These are phyloP conservation scores for Pleurotus pulmonarius DNA, from an alignment of 768 basidiomycete genomes.

Conservation along the genomic window DNA sequence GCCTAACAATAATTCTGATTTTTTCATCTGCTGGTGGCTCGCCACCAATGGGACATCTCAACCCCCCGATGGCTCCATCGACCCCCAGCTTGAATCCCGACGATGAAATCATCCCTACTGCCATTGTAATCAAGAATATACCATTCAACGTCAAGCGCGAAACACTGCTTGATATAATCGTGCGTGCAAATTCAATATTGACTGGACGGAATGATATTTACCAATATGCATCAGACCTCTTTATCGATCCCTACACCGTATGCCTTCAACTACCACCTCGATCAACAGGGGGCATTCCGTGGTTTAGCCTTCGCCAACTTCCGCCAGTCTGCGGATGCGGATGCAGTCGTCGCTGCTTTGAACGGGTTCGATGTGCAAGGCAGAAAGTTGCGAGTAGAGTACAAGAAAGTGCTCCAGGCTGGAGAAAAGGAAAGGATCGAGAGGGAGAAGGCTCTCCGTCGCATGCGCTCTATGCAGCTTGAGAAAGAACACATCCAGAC, in stretches of 20 bases:
- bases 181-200: not conserved
- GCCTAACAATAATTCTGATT: slow-evolving; percentile 83
- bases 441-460: slow-evolving; percentile 94
- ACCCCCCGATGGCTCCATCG: slow-evolving; percentile 42
- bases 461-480: slow-evolving; percentile 96
- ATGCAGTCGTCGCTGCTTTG: slow-evolving; percentile 91
- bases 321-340: slow-evolving; percentile 85
- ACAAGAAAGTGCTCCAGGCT: slow-evolving; percentile 99
- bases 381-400: slow-evolving; percentile 96
- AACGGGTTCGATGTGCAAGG: slow-evolving; percentile 97
- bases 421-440: slow-evolving; percentile 99
- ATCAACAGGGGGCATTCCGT: slow-evolving; percentile 94
- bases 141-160: slow-evolving; percentile 98
- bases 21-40: slow-evolving; percentile 86
- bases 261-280: slow-evolving; percentile 99
- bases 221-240: slow-evolving; percentile 57
- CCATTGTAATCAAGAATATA: slow-evolving; percentile 99
- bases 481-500: slow-evolving; percentile 80
- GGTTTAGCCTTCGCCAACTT: slow-evolving; percentile 99
- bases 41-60: slow-evolving; percentile 54
- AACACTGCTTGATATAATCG: slow-evolving; percentile 94
- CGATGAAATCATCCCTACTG: slow-evolving; percentile 96
- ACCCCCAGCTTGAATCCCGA: slow-evolving; percentile 55
- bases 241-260: slow-evolving; percentile 94
- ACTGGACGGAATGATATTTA: slow-evolving; percentile 8